Base-by-base conservation (phyloP, 306 rosid species). In the Biancaea sappan region DNA sequence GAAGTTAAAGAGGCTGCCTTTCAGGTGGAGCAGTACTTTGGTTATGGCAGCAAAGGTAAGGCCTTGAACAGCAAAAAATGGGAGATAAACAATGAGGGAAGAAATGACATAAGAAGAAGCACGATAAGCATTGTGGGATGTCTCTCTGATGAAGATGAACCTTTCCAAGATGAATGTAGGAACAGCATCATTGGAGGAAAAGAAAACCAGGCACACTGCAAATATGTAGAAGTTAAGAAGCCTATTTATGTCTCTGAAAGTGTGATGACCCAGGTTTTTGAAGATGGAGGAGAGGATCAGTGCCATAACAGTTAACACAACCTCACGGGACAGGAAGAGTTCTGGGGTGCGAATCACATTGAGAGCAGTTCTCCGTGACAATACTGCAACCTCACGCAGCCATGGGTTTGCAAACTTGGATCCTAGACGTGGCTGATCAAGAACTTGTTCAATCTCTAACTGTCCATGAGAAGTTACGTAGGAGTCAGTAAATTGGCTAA, bases 171-270 rank as follows among this genome's bases (percentile, higher is more conserved):
- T 94, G 79, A 89, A 89, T 34, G 94, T 86, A 4, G 98, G 98
- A 61, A 94, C 97, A 6, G 97, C 98, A 59, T 94, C 96, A 21
- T 94, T 94, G 69, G 98, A 94, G 34, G 98, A 91, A 41, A 91
- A 89, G 97, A 94, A 94, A 41, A 91, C 87, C 4, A 94, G 88
- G 82, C 94, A 94, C 38, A 89, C 92, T 18, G 97, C 72, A 56
- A 91, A 94, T 73, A 94, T 91, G 85, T 91, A 94, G 87, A 94
- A 91, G 86, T 91, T 91, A 64, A 89, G 92, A 72, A 91, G 93
- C 64, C 88, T 79, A 69, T 89, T 93, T 77, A 91, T 78, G 75
- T 93, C 90, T 79, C 7, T 79, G 87, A 89, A 89, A 22, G 78
- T 57, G 10, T 25, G 19, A 8, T 75, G 46, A 16, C 86, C 16